These are phyloP conservation scores for Astrocystis sublimbata DNA, from an alignment of 495 filamentous ascomycete genomes.

Conservation along the genomic window DNA sequence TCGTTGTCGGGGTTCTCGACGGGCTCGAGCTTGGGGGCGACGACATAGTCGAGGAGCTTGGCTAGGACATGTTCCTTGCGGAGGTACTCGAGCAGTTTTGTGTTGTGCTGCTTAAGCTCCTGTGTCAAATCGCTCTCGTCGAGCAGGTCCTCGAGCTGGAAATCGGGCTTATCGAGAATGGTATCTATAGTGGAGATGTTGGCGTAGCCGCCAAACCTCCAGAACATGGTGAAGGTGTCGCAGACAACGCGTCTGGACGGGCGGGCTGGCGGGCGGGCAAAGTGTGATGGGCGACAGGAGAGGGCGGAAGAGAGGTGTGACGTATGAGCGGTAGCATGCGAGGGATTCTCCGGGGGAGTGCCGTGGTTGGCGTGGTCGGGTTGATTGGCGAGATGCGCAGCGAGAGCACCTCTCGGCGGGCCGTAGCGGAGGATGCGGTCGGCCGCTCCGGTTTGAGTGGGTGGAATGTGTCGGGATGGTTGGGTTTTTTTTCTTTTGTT, in stretches of 20 bases:
- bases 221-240: constrained; percentile 75
- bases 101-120: constrained; percentile 96
- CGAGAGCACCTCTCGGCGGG: not conserved
- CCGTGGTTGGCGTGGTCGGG: not conserved
- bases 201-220: constrained; percentile 97
- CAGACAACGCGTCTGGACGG: not conserved
- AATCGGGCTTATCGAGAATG: constrained; percentile 92
- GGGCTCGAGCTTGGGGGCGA: constrained; percentile 67
- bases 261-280: not conserved
- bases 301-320: constrained; percentile 6
- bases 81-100: constrained; percentile 94
- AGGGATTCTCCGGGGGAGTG: not conserved
- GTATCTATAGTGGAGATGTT: constrained; percentile 94
- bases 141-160: constrained; percentile 91
- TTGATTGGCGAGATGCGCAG: not conserved
- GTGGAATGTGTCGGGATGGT: no score
- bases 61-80: constrained; percentile 85
- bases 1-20: constrained; percentile 62
- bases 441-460: not conserved
- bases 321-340: constrained; percentile 16
- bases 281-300: not conserved
- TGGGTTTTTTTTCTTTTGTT: no score
- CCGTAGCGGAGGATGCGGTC: not conserved
- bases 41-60: constrained; percentile 86
- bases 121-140: constrained; percentile 95